Evolutionary conservation across 495 filamentous ascomycete genomes (phyloP).

Genomic region (Podospora pseudopauciseta): DNA sequence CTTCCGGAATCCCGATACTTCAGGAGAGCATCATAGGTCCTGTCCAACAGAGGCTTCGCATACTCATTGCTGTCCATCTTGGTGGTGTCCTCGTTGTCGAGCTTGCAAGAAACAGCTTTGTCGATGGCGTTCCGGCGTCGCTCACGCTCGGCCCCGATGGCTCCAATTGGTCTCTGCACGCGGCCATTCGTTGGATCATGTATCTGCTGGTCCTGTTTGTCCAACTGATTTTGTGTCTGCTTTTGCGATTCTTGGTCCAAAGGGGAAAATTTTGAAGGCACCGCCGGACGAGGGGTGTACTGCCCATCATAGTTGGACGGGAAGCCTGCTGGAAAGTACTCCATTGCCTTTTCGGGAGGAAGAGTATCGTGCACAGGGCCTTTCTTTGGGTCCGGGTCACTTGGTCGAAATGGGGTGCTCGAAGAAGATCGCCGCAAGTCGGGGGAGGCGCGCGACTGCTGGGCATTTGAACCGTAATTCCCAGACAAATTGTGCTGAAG

Average conservation of each 20-base stretch:
- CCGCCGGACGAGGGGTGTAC: not conserved
- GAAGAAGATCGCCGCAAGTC: not conserved
- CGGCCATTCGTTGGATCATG: constrained; percentile 25
- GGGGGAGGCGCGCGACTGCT: not conserved
- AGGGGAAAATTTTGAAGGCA: not conserved
- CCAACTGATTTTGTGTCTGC: constrained; percentile 10
- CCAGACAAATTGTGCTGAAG: not conserved
- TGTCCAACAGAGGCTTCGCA: constrained; percentile 37
- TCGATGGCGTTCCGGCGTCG: constrained; percentile 15
- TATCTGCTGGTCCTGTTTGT: constrained; percentile 22
- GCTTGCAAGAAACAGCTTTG: constrained; percentile 7
- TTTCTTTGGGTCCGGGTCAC: not conserved
- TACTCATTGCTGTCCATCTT: constrained; percentile 30
- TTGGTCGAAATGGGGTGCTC: not conserved
- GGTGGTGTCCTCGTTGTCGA: constrained; percentile 33
- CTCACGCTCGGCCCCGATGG: constrained; percentile 29
- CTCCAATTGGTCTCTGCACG: constrained; percentile 25
- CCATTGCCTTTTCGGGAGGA: constrained; percentile 15
- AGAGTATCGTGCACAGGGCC: constrained; percentile 24
- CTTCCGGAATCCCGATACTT: constrained; percentile 23
- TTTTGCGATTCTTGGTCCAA: not conserved
- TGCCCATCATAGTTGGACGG: constrained; percentile 20
- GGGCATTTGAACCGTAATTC: not conserved
- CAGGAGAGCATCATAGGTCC: constrained; percentile 36
- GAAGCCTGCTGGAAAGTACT: constrained; percentile 21